These are phyloP conservation scores for Colletotrichum trifolii DNA, from an alignment of 2,329 filamentous ascomycete species.

Conservation along the genomic window DNA sequence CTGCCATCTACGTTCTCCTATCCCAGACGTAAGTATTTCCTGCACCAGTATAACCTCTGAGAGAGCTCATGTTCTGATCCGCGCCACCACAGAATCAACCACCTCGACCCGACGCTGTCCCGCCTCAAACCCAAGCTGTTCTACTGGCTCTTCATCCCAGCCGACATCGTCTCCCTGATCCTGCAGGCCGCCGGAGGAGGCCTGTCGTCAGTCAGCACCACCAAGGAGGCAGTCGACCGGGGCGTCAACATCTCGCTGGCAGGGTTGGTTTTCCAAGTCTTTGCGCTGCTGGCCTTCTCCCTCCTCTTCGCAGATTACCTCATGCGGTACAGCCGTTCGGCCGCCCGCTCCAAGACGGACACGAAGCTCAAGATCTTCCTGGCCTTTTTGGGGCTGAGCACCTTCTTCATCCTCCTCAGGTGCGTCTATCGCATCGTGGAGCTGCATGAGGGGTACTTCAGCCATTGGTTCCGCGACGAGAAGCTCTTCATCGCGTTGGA, in stretches of 20 bases:
- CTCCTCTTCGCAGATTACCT: slow-evolving; percentile 56
- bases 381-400: slow-evolving; percentile 60
- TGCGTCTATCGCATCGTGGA: slow-evolving; percentile 70
- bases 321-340: slow-evolving; percentile 41
- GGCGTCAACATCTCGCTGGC: slow-evolving; percentile 62
- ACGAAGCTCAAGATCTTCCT: slow-evolving; percentile 60
- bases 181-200: slow-evolving; percentile 64
- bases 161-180: slow-evolving; percentile 62
- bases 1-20: slow-evolving; percentile 44
- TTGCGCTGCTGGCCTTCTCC: slow-evolving; percentile 58
- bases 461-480: slow-evolving; percentile 58
- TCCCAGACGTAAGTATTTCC: slow-evolving; percentile 26
- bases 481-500: slow-evolving; percentile 57
- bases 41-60: not conserved
- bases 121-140: slow-evolving; percentile 45
- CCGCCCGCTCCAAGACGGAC: slow-evolving; percentile 42
- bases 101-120: slow-evolving; percentile 41
- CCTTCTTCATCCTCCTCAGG: slow-evolving; percentile 65
- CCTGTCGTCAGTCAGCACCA: slow-evolving; percentile 52
- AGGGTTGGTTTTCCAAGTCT: slow-evolving; percentile 63
- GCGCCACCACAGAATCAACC: slow-evolving; percentile 40
- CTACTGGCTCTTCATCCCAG: slow-evolving; percentile 56
- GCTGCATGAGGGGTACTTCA: slow-evolving; percentile 65
- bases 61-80: not conserved
- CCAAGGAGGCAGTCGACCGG: slow-evolving; percentile 41